Evolutionary conservation across 495 filamentous ascomycete genomes (phyloP).

Genomic region (Chaetomium cochliodes): DNA sequence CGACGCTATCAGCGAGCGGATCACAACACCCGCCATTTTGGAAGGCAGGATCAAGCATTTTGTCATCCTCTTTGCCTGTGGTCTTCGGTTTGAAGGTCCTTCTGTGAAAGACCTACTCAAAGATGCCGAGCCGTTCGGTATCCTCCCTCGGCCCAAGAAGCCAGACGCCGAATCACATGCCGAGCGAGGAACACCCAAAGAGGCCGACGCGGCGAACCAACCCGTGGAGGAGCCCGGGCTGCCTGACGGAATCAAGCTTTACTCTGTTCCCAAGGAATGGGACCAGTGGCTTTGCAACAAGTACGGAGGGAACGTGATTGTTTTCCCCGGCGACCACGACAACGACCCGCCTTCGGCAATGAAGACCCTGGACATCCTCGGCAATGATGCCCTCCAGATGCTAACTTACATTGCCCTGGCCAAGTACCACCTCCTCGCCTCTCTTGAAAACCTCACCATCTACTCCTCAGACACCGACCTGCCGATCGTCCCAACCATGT

Average conservation of each 20-base stretch:
- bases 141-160: too few relatives aligned
- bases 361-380: neutral
- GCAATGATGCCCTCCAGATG: conserved; percentile 11
- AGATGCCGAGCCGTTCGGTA: neutral
- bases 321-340: neutral
- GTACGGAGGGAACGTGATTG: too few relatives aligned
- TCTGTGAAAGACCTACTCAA: neutral
- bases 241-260: too few relatives aligned
- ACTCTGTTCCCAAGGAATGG: neutral
- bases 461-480: neutral
- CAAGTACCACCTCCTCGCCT: neutral
- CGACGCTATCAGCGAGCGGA: conserved; percentile 15
- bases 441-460: neutral
- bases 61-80: neutral
- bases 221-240: too few relatives aligned
- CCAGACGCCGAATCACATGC: too few relatives aligned
- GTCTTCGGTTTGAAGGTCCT: conserved; percentile 7
- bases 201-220: too few relatives aligned
- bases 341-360: neutral
- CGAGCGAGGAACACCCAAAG: too few relatives aligned
- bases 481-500: neutral
- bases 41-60: conserved; percentile 9
- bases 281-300: neutral
- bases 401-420: conserved; percentile 8
- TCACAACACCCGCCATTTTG: conserved; percentile 5